Conservation (phyloP, 768 basidiomycete species). For the Jaapia argillacea region DNA sequence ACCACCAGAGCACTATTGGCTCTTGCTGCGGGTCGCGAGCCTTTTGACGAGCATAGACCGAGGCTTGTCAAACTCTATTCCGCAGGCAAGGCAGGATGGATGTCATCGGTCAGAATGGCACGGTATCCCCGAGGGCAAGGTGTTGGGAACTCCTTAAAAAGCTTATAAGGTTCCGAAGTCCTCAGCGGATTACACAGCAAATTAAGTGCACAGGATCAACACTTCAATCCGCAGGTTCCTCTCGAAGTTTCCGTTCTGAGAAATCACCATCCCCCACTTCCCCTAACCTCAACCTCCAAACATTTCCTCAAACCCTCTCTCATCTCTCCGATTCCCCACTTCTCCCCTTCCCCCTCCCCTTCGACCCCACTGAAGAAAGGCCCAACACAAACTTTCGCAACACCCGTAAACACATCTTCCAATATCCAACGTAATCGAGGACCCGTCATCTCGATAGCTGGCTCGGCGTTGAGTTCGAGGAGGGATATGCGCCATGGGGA, state of each 20-base stretch:
- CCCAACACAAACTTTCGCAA: constrained; percentile 55
- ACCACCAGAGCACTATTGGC: no score
- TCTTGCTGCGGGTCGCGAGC: no score
- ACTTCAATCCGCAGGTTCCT: no score
- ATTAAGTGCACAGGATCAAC: no score
- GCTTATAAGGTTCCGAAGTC: no score
- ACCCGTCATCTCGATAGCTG: constrained; percentile 92
- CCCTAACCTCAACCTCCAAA: constrained; percentile 34
- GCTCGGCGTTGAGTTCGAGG: constrained; percentile 90
- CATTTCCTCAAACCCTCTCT: constrained; percentile 55
- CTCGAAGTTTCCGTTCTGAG: neutral
- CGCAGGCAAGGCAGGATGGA: no score
- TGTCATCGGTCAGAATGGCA: no score
- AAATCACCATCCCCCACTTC: constrained; percentile 1
- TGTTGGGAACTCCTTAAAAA: no score
- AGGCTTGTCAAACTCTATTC: no score
- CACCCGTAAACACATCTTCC: constrained; percentile 67
- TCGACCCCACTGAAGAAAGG: constrained; percentile 42
- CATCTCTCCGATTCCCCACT: constrained; percentile 44
- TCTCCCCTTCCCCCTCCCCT: constrained; percentile 20
- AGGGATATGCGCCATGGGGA: constrained; percentile 52
- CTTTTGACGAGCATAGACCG: no score
- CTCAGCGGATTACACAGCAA: no score
- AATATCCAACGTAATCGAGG: constrained; percentile 72
- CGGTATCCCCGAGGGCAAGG: no score